Evolutionary conservation across 2,329 filamentous ascomycete species (phyloP), one percentile per base, ranked within the genome.

Genomic region (Erysiphe pulchra): DNA sequence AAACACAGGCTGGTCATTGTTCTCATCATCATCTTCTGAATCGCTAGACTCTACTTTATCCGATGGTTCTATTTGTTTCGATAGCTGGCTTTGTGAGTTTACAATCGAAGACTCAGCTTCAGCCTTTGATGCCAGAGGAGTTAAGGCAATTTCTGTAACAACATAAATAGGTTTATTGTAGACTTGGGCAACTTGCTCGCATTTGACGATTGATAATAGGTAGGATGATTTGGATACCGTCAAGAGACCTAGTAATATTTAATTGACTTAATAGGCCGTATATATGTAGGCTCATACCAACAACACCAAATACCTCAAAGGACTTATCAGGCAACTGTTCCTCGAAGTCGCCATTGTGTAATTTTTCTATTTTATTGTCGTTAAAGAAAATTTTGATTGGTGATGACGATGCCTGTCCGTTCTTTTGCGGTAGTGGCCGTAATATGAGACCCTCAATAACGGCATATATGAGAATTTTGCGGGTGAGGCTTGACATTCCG

Each of bases 161-260:
- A 84, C 77, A 60, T 92, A 98, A 46, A 95, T 67, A 0, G 86
- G 78, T 46, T 73, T 77, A 6, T 83, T 84, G 51, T 77, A 75
- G 44, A 95, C 75, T 51, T 86, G 78, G 2, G 90, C 90, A 44
- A 95, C 85, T 59, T 92, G 82, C 55, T 92, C 73, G 42, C 87
- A 80, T 47, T 76, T 73, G 18, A 79, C 85, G 55, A 98, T 92
- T 11, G 83, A 79, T 47, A 98, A 72, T 7, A 98, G 71, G 61
- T 87, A 95, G 51, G 76, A 81, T 28, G 77, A 71, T 34, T 76
- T 80, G 18, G 85, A 81, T 48, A 95, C 73, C 33, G 77, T 83
- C 40, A 98, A 71, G 1, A 98, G 65, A 18, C 90, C 87, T 95
- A 51, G 14, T 43, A 24, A 42, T 31, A 44, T 4, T 16, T 11